Evolutionary conservation across 805 yeast species (phyloP), one percentile per base, ranked within the genome.

Genomic region (Wickerhamiella vanderwaltii): DNA sequence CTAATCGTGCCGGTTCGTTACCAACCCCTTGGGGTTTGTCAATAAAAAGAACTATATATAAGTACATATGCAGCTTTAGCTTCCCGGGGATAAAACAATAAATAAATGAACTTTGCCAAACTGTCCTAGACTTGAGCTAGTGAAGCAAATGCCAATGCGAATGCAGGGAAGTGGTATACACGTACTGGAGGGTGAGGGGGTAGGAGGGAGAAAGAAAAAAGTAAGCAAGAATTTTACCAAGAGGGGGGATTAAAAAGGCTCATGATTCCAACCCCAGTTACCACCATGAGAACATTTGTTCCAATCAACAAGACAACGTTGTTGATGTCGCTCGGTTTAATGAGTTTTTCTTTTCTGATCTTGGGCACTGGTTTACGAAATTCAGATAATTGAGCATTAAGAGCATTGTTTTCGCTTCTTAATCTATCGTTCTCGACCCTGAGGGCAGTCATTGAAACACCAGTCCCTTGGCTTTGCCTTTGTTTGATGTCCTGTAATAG

Each of bases 361-460:
- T 37, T 37, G 11, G 39, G 12, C 23, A 18, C 16, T n/a, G 29
- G 39, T 15, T 40, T 40, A 36, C 39, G 30, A 3, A 41, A 32
- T 28, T 46, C 25, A 41, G 38, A 15, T 28, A 42, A 11, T 20
- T 43, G 45, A 11, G 28, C 35, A 37, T 6, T 42, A 19, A 25
- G 46, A 7, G 34, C 35, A 11, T 40, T 18, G n/a, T 33, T 24
- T 38, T 51, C 55, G 16, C 51, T 43, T n/a, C 50, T 38, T 16
- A 52, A 37, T n/a, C 52, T 40, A 4, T 52, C 53, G 29, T 52
- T 51, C 31, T 53, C 57, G 11, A 50, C 54, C 35, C 51, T 41
- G n/a, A 52, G 29, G 1, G 54, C 54, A 2, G 54, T 52, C 12
- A 48, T 20, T 32, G 49, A 22, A 26, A 35, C 36, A 79, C 64